These are phyloP conservation scores for Zoysia matrella DNA, from an alignment of 202 grass and related monocot genomes.

Conservation along the genomic window DNA sequence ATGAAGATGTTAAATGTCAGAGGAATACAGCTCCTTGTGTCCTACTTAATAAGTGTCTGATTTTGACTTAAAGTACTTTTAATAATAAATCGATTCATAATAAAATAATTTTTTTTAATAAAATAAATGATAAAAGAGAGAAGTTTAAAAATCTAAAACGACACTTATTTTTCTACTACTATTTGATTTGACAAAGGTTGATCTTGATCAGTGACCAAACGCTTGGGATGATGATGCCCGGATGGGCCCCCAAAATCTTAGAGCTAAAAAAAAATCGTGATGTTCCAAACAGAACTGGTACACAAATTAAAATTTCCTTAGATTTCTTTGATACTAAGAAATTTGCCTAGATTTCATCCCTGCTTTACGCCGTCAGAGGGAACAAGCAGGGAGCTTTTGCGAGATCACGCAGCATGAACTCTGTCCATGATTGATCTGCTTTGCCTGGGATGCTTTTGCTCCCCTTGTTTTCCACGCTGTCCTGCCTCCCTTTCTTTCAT, in stretches of 20 bases:
- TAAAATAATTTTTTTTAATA: too few relatives aligned
- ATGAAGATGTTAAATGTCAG: too few relatives aligned
- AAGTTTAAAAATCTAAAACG: too few relatives aligned
- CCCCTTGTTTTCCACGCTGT: constrained; percentile 32
- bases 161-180: too few relatives aligned
- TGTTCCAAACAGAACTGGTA: not conserved
- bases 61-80: too few relatives aligned
- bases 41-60: too few relatives aligned
- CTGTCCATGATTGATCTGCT: constrained; percentile 30
- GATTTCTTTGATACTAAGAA: too few relatives aligned
- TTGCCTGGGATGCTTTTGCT: constrained; percentile 26
- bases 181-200: too few relatives aligned
- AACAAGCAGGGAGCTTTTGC: not conserved
- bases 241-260: constrained; percentile 13
- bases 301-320: not conserved
- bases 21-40: too few relatives aligned
- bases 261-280: not conserved
- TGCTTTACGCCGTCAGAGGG: constrained; percentile 20
- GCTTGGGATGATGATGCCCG: not conserved
- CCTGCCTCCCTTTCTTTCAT: not conserved
- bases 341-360: constrained; percentile 15
- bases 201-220: not conserved
- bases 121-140: too few relatives aligned
- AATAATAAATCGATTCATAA: too few relatives aligned
- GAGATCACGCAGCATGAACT: constrained; percentile 18